A percentile compares a stretch with the other conserved stretches of the same genome.
Conservation (phyloP, 2,329 filamentous ascomycete genomes). For the Coleophoma crateriformis region DNA sequence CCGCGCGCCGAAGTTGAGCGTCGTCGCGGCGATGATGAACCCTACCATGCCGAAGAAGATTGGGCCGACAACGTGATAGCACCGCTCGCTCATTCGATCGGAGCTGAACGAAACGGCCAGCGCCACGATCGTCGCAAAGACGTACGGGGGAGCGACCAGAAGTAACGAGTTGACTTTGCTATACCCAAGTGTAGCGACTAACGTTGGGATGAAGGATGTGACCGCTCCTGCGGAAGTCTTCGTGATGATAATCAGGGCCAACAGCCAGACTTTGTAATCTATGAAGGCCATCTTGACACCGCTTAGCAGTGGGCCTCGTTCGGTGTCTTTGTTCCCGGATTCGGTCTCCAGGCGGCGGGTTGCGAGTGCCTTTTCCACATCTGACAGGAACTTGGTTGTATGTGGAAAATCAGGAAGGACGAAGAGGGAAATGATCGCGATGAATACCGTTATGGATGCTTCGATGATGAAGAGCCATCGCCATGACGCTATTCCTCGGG, state of each 20-base stretch:
- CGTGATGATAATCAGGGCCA: conserved; percentile 1
- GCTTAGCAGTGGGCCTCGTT: conserved; percentile 5
- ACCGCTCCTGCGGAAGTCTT: conserved; percentile 10
- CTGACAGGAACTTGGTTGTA: conserved; percentile 6
- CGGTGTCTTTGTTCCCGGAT: conserved; percentile 5
- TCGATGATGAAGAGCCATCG: conserved; percentile 31
- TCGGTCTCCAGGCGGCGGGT: conserved; percentile 3
- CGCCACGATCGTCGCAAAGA: conserved; percentile 4
- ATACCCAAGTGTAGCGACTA: neutral
- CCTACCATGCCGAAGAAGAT: conserved; percentile 10
- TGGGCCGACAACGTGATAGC: conserved; percentile 11
- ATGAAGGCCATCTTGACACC: conserved; percentile 11
- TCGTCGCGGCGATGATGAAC: conserved; percentile 12
- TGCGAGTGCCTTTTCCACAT: conserved; percentile 2
- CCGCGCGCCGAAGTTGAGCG: conserved; percentile 9
- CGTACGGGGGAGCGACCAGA: conserved; percentile 1
- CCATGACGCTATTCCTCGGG: conserved; percentile 31
- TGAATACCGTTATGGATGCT: neutral
- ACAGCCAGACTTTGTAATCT: conserved; percentile 13
- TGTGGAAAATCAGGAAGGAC: conserved; percentile 6
- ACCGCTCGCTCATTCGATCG: conserved; percentile 9
- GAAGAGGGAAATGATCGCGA: neutral
- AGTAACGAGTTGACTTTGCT: neutral
- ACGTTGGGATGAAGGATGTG: neutral
- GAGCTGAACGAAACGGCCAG: conserved; percentile 5